Conservation (phyloP, 2,329 filamentous ascomycete species). For the Phaeosphaeria sp. region DNA sequence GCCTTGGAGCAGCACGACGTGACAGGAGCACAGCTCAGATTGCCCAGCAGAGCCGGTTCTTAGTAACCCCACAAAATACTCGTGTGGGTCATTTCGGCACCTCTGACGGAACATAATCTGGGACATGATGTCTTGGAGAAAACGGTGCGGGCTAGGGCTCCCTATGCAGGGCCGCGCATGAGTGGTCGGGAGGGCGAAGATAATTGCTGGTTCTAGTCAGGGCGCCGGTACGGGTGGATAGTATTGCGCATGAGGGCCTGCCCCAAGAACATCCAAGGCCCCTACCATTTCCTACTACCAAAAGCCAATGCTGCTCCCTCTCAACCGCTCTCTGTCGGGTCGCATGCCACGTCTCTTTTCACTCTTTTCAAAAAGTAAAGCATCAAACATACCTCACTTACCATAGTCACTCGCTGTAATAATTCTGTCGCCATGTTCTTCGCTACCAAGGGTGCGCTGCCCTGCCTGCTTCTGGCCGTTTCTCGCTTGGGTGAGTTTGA, state of each 20-base stretch:
- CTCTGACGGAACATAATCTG: slow-evolving; percentile 13
- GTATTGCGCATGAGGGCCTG: not conserved
- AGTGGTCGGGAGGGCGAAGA: slow-evolving; percentile 14
- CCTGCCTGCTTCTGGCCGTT: slow-evolving; percentile 37
- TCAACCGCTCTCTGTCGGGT: slow-evolving; percentile 10
- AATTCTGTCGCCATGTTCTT: slow-evolving; percentile 24
- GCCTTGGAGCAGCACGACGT: not conserved
- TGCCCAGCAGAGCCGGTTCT: slow-evolving; percentile 14
- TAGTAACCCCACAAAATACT: slow-evolving; percentile 24
- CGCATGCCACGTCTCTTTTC: slow-evolving; percentile 4
- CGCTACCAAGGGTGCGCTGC: slow-evolving; percentile 29
- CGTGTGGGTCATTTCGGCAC: slow-evolving; percentile 30
- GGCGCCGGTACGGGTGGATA: slow-evolving; percentile 10
- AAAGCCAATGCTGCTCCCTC: slow-evolving; percentile 9
- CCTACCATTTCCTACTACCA: slow-evolving; percentile 14
- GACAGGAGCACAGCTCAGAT: slow-evolving; percentile 15
- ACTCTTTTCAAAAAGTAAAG: slow-evolving; percentile 11
- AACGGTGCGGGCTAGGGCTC: slow-evolving; percentile 4
- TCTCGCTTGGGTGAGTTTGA: slow-evolving; percentile 38
- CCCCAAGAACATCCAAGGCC: slow-evolving; percentile 4
- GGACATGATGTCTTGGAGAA: not conserved
- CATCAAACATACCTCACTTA: slow-evolving; percentile 7
- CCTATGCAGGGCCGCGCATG: slow-evolving; percentile 5
- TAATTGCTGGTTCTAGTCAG: slow-evolving; percentile 19
- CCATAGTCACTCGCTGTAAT: slow-evolving; percentile 28